A percentile compares a stretch with the other conserved stretches of the same genome.
Conservation (phyloP, 106 monocot species). For the Narthecium ossifragum region DNA sequence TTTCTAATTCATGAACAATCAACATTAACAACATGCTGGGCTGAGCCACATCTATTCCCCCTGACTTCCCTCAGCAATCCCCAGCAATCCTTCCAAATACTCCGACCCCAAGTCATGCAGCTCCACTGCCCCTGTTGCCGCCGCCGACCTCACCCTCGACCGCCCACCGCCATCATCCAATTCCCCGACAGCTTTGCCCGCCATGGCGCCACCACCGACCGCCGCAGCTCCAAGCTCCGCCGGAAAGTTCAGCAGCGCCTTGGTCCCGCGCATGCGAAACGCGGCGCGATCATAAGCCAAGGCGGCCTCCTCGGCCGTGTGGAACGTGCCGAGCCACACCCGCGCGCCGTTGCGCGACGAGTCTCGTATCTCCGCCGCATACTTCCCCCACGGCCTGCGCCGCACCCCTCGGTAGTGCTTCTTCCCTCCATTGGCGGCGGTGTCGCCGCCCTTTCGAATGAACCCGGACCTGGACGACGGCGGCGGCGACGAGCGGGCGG, state of each 20-base stretch:
- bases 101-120: background rate
- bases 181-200: too few relatives aligned
- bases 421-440: constrained; percentile 4
- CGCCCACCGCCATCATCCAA: too few relatives aligned
- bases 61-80: too few relatives aligned
- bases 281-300: background rate
- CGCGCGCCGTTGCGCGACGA: constrained; percentile 51
- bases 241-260: background rate
- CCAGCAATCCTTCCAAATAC: background rate
- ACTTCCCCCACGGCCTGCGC: constrained; percentile 89
- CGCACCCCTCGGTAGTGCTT: constrained; percentile 62
- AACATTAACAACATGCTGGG: too few relatives aligned
- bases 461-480: background rate
- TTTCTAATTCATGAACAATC: too few relatives aligned
- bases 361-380: constrained; percentile 87
- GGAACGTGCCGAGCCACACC: constrained; percentile 74
- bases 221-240: background rate
- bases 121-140: background rate
- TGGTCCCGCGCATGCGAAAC: background rate
- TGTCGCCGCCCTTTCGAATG: background rate
- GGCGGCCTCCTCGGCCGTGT: constrained; percentile 58
- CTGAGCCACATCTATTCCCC: too few relatives aligned
- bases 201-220: background rate
- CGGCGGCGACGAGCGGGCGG: background rate
- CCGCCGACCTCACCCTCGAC: too few relatives aligned